Percentiles rank a stretch among this genome's conserved stretches.
Conservation (phyloP, 805 yeast genomes). For the Saccharomycopsis oosterbeekiorum region DNA sequence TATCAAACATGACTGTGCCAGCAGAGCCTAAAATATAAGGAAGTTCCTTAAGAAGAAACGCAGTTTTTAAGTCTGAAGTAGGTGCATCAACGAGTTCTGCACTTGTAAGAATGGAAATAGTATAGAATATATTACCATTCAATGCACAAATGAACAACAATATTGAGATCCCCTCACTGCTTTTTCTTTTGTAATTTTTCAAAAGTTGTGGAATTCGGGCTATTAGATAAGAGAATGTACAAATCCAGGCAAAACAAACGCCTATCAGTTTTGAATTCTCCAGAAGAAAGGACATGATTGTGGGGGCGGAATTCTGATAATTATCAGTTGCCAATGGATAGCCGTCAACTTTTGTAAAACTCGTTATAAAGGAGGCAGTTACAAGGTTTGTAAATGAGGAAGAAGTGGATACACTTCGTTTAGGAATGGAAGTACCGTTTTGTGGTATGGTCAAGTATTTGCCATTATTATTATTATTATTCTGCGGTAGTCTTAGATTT, state of each 20-base stretch:
- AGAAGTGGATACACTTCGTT: neutral
- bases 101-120: constrained; percentile 61
- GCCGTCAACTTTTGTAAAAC: constrained; percentile 15
- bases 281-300: neutral
- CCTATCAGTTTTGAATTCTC: constrained; percentile 29
- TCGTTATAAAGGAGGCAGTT: constrained; percentile 16
- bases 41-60: constrained; percentile 56
- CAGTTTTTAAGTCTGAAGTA: constrained; percentile 5
- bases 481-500: neutral
- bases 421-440: neutral
- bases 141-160: constrained; percentile 71
- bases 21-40: constrained; percentile 81
- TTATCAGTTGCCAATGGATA: constrained; percentile 1
- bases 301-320: neutral
- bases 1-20: constrained; percentile 76
- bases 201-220: constrained; percentile 80
- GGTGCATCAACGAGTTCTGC: constrained; percentile 37
- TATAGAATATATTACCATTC: constrained; percentile 67
- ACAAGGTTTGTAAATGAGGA: constrained; percentile 15
- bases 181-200: constrained; percentile 68
- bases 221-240: constrained; percentile 63
- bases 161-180: constrained; percentile 83
- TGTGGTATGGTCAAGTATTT: neutral
- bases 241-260: constrained; percentile 59
- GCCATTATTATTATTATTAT: neutral